Conservation (phyloP, 177 flowering plant genomes). For the Viscum album region DNA sequence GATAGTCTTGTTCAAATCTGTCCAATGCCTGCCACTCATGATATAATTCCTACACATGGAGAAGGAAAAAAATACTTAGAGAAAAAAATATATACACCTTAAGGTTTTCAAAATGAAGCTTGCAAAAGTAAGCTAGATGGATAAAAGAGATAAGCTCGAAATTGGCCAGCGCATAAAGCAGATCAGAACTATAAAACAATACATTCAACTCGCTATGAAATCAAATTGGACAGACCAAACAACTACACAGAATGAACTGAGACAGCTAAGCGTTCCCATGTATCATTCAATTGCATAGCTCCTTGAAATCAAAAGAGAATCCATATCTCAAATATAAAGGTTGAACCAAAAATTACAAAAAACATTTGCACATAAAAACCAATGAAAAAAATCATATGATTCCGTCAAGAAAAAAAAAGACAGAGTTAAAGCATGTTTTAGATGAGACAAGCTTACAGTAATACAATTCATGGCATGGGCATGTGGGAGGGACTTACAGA, state of each 20-base stretch:
- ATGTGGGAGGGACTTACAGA: slow-evolving; percentile 41
- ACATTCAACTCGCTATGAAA: neutral
- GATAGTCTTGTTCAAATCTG: slow-evolving; percentile 74
- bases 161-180: too few species aligned
- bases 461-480: too few species aligned
- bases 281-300: neutral
- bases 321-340: neutral
- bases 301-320: neutral
- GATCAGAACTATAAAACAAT: too few species aligned
- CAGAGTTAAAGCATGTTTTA: too few species aligned
- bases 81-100: neutral
- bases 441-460: too few species aligned
- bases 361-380: too few species aligned
- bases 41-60: slow-evolving; percentile 59
- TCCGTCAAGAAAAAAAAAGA: too few species aligned
- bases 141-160: neutral
- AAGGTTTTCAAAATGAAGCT: neutral
- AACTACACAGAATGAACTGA: neutral
- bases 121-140: neutral
- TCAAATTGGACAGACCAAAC: neutral
- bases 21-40: slow-evolving; percentile 72
- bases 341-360: too few species aligned
- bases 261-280: neutral
- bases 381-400: too few species aligned
- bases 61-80: slow-evolving; percentile 9